A percentile compares a stretch with the other conserved stretches of the same genome.
phyloP scores from a whole-genome alignment of 768 basidiomycete genomes.

The Pulveroboletus sp. region DNA sequence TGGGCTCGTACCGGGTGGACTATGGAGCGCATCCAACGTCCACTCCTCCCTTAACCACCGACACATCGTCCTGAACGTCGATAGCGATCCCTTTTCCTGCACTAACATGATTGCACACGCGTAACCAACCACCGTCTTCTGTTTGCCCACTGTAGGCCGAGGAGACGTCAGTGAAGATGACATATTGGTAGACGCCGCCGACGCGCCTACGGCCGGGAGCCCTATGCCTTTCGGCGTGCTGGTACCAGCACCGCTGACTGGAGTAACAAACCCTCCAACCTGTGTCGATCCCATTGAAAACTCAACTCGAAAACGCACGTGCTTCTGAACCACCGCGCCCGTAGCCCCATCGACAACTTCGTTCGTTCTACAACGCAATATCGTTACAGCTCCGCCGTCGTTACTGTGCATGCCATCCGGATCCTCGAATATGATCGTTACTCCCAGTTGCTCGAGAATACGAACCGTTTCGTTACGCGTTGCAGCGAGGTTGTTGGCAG shows the following conservation, averaged over 20 bases:
- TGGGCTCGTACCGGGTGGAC: slow-evolving; percentile 20
- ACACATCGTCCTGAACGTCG: slow-evolving; percentile 78
- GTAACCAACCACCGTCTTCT: slow-evolving; percentile 29
- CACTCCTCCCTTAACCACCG: slow-evolving; percentile 68
- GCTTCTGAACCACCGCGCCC: slow-evolving; percentile 54
- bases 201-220: not conserved
- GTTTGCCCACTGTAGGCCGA: slow-evolving; percentile 26
- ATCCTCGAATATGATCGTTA: slow-evolving; percentile 58
- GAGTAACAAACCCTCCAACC: slow-evolving; percentile 18
- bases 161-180: slow-evolving; percentile 25
- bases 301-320: slow-evolving; percentile 81
- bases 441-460: slow-evolving; percentile 62
- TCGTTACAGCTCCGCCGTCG: slow-evolving; percentile 31
- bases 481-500: slow-evolving; percentile 46
- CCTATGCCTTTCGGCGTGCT: not conserved
- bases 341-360: slow-evolving; percentile 41
- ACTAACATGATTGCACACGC: slow-evolving; percentile 70
- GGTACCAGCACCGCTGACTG: slow-evolving; percentile 19
- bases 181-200: slow-evolving; percentile 19
- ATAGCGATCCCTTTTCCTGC: slow-evolving; percentile 87
- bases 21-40: slow-evolving; percentile 37
- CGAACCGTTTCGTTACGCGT: slow-evolving; percentile 64
- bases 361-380: slow-evolving; percentile 49
- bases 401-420: slow-evolving; percentile 25
- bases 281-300: slow-evolving; percentile 40